Base-by-base conservation (phyloP, 108 stramenopile species). In the Aurantiochytrium sp. region DNA sequence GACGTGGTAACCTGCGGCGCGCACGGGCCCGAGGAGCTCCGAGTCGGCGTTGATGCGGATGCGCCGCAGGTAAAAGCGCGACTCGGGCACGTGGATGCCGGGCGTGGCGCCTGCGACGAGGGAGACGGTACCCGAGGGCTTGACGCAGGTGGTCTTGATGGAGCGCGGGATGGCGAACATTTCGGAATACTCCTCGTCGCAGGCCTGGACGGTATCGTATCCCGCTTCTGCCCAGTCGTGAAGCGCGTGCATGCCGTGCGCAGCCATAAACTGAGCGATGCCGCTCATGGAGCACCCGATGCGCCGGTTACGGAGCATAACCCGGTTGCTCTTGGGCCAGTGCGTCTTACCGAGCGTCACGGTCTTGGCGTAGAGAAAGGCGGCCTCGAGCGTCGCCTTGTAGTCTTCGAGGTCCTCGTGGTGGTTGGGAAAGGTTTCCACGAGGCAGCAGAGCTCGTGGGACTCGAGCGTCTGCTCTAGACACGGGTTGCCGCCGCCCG, bases 41-140 rank as follows among this genome's bases (percentile, higher is more conserved):
- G 90, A 89, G 52, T 90, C 90, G 10, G 87, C 42, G 32, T 92
- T 73, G 31, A 93, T 31, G 6, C 93, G 86, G 42, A 93, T 92
- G 27, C 93, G 89, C 37, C 93, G 69, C 5, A 92, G 10, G 89
- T 93, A 93, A 68, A 92, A 93, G 34, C 92, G 87, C 21, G 90
- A 88, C 55, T 93, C 93, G 30, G 93, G 93, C 41, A 59, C 92
- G 86, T 93, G 93, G 90, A 93, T 92, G 27, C 93, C 93, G 52
- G 93, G 93, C 32, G 93, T 93, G n/a, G 93, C 93, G 17, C 93
- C 93, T 4, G 93, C 93, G 15, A 93, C 91, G 22, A 93, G 91
- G 37, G 92, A 93, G n/a, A 93, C 93, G 22, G 93, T 93, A 22
- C 93, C 93, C 6, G 87, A 89, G 4, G 93, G 93, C 89, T 93